Conservation (phyloP, 208 protist species). For the Trypanosoma brucei region DNA sequence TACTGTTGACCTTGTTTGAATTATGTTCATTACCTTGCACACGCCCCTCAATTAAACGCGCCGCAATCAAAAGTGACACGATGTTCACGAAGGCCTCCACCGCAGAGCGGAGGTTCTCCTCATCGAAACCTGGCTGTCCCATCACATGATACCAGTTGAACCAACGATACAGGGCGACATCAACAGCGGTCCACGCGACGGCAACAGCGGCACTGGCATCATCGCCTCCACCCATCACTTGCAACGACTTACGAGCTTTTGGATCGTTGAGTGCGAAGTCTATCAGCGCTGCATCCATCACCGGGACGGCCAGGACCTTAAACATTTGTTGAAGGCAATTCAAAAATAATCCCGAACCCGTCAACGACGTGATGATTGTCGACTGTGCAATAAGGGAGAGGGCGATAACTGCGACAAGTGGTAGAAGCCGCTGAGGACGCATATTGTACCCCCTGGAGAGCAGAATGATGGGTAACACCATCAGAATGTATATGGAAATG, state of each 20-base stretch:
- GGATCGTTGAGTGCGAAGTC: constrained; percentile 47
- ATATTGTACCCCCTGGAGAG: constrained; percentile 63
- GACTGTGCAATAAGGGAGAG: constrained; percentile 53
- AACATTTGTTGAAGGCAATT: constrained; percentile 9
- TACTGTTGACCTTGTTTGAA: background rate
- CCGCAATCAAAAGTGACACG: constrained; percentile 35
- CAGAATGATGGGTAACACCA: constrained; percentile 66
- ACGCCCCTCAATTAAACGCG: constrained; percentile 32
- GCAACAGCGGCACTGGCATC: constrained; percentile 42
- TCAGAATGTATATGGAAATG: constrained; percentile 62
- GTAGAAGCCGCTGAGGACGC: constrained; percentile 26
- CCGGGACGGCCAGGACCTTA: constrained; percentile 34
- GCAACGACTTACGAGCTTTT: constrained; percentile 49
- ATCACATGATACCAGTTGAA: constrained; percentile 70
- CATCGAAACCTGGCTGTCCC: constrained; percentile 48
- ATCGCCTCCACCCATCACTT: constrained; percentile 31
- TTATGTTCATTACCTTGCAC: constrained; percentile 7
- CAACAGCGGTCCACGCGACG: constrained; percentile 45
- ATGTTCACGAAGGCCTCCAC: constrained; percentile 50
- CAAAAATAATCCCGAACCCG: constrained; percentile 1
- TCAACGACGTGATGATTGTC: constrained; percentile 30
- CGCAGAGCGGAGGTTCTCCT: constrained; percentile 33
- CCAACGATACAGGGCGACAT: constrained; percentile 67
- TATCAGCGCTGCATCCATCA: constrained; percentile 46
- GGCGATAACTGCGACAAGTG: constrained; percentile 36